Evolutionary conservation across 2,329 filamentous ascomycete genomes (phyloP), one percentile per base, ranked within the genome.

Genomic region (Beauveria asiatica): DNA sequence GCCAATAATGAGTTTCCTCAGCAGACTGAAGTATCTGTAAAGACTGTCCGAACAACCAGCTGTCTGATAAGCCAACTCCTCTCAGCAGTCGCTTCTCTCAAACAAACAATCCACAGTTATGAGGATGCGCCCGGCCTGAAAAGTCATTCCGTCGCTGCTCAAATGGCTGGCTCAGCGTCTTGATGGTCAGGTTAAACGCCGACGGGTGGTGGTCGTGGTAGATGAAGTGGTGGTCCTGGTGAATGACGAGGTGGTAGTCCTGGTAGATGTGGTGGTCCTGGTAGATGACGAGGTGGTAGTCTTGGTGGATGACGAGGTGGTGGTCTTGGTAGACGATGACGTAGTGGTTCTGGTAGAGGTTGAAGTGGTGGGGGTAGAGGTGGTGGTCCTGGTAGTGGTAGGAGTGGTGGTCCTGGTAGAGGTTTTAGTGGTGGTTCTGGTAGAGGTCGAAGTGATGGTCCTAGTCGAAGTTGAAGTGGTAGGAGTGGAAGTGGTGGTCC

Each of bases 111-210:
- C 57, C 57, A 23, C 57, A 59, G 23, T 2, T 19, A 5, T 30
- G 58, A n/a, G 62, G 61, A 50, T 61, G 61, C 4, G 44, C 62
- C 8, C 9, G 33, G 1, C 62, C 61, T 16, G 50, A 8, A 37
- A 62, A 64, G 25, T 61, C 33, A 21, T 61, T 57, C 23, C 27
- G 19, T 8, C 62, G 61, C 33, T 60, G 30, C 44, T 63, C 62
- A 55, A 62, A 60, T 19, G 33, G 48, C 50, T 58, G 7, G 21
- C 58, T 59, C 39, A 58, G 62, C 30, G 51, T 58, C 50, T 61
- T 44, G 17, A 64, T 62, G 1, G 61, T 64, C 30, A 64, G 19
- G 19, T 62, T 62, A 19, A 61, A 61, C 7, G 62, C 61, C 41
- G 62, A 64, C 5, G 61, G 62, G 49, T 21, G 16, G 49, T 33